Evolutionary conservation across 1,284 basidiomycete genomes (phyloP).

Genomic region (Spongiforma sp.): DNA sequence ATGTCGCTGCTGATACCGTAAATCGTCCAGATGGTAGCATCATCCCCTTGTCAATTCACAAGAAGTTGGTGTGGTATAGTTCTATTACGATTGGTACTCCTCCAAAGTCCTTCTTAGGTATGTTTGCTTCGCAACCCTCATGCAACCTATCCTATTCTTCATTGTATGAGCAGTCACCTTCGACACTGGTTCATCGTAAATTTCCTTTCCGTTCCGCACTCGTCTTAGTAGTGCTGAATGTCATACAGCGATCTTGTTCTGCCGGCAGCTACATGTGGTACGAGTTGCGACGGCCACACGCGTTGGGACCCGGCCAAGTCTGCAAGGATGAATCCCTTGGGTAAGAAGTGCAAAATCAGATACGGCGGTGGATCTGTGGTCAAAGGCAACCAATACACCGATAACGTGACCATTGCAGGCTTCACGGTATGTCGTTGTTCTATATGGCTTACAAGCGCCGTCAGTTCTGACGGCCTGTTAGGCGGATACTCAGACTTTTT

Average conservation of each 20-base stretch:
- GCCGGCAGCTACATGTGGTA: background rate
- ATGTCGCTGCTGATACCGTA: no score
- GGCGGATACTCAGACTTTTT: background rate
- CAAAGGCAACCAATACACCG: background rate
- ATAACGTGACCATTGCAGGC: background rate
- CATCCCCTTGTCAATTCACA: no score
- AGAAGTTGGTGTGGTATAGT: no score
- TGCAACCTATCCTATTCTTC: no score
- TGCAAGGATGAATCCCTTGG: background rate
- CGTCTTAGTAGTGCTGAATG: no score
- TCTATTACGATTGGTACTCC: no score
- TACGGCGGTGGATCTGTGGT: background rate
- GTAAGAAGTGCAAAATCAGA: background rate
- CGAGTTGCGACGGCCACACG: background rate
- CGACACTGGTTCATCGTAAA: no score
- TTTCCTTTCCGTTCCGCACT: background rate
- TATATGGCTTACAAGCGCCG: background rate
- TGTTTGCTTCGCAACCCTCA: no score
- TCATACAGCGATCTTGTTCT: background rate
- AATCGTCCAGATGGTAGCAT: no score
- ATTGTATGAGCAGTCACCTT: no score
- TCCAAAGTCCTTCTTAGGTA: no score
- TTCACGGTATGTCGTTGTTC: background rate
- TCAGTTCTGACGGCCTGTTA: background rate
- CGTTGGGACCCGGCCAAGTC: background rate